A percentile compares a stretch with the other conserved stretches of the same genome.
Conservation (phyloP, 495 filamentous ascomycete species). For the Hypoxylon cercidicola region DNA sequence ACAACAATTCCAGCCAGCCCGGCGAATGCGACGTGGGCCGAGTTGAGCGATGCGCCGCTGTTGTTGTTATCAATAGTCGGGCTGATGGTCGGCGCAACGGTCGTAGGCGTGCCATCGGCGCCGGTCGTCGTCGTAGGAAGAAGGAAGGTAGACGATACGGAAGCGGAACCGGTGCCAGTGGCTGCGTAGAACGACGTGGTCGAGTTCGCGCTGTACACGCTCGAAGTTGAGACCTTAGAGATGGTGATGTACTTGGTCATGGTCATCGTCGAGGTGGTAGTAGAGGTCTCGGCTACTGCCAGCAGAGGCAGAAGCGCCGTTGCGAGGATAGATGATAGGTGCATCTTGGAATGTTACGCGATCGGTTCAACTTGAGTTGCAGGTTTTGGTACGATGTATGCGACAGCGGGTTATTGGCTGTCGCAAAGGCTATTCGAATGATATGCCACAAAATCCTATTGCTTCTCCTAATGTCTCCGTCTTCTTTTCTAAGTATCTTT, state of each 20-base stretch:
- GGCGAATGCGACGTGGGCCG: conserved; percentile 52
- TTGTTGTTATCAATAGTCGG: conserved; percentile 48
- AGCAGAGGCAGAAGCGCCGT: conserved; percentile 57
- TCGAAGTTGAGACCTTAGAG: conserved; percentile 47
- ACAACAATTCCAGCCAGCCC: conserved; percentile 57
- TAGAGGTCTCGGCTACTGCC: conserved; percentile 55
- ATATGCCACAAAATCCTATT: conserved; percentile 12
- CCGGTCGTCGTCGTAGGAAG: conserved; percentile 36
- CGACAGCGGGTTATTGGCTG: conserved; percentile 9
- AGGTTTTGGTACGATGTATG: conserved; percentile 14
- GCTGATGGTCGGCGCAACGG: conserved; percentile 40
- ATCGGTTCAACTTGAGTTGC: background rate
- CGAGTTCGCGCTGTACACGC: conserved; percentile 37
- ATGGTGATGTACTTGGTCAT: conserved; percentile 65
- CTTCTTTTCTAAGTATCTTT: conserved; percentile 31
- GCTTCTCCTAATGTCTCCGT: conserved; percentile 9
- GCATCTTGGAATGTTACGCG: conserved; percentile 47
- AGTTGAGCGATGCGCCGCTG: conserved; percentile 48
- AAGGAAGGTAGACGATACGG: conserved; percentile 35
- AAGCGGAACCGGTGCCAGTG: conserved; percentile 34
- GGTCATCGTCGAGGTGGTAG: conserved; percentile 60
- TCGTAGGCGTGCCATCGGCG: conserved; percentile 39
- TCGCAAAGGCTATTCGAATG: conserved; percentile 16
- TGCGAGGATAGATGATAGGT: conserved; percentile 47
- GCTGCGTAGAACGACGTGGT: conserved; percentile 36